Conservation (phyloP, 768 basidiomycete genomes). For the Crepidotus variabilis region DNA sequence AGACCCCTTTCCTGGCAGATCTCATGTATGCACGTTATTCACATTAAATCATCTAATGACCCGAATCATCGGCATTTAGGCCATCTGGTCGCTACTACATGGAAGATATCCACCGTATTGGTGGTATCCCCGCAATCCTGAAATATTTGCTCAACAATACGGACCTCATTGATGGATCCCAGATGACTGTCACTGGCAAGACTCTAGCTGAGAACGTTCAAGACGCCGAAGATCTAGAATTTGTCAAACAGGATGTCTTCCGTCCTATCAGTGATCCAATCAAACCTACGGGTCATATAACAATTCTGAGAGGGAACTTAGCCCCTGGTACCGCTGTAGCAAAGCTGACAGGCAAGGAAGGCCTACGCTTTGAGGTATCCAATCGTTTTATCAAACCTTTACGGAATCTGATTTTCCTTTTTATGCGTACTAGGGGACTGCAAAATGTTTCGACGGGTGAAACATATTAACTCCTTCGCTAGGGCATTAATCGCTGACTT, state of each 20-base stretch:
- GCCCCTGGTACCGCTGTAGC: conserved; percentile 86
- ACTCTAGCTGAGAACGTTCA: conserved; percentile 85
- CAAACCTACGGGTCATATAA: conserved; percentile 83
- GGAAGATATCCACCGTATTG: conserved; percentile 85
- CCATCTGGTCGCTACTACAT: conserved; percentile 87
- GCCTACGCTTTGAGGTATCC: conserved; percentile 70
- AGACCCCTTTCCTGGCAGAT: conserved; percentile 82
- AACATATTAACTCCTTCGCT: neutral
- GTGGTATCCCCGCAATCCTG: conserved; percentile 79
- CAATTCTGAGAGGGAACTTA: conserved; percentile 85
- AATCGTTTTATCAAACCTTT: neutral
- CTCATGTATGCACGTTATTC: conserved; percentile 35
- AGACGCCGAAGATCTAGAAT: conserved; percentile 69
- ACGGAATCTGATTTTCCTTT: neutral
- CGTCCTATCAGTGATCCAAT: conserved; percentile 71
- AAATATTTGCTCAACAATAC: conserved; percentile 82
- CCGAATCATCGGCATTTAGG: conserved; percentile 26
- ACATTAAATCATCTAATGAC: neutral
- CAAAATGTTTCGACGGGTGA: conserved; percentile 75
- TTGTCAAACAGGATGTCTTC: conserved; percentile 75
- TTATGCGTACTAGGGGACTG: conserved; percentile 52
- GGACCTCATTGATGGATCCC: conserved; percentile 74
- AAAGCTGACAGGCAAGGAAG: conserved; percentile 94
- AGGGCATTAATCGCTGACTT: neutral
- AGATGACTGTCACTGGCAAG: conserved; percentile 88